A percentile compares a stretch with the other conserved stretches of the same genome.
phyloP scores from a whole-genome alignment of 257 asterid genomes.

The Parsonsia alboflavescens region DNA sequence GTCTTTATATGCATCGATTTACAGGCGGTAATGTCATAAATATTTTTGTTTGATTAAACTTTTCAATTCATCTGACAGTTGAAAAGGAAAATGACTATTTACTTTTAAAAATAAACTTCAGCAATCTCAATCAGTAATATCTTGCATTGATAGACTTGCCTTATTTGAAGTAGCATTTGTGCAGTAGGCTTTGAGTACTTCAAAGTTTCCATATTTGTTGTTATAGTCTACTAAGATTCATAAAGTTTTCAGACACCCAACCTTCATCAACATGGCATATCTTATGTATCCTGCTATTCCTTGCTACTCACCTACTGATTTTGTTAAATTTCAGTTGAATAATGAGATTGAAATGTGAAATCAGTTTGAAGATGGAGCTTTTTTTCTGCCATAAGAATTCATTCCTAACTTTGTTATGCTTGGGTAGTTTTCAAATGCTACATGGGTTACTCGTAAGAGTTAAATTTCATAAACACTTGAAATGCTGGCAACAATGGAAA shows the following conservation, averaged over 20 bases:
- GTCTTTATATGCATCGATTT: conserved; percentile 84
- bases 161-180: not conserved
- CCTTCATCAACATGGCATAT: not conserved
- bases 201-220: not conserved
- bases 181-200: not conserved
- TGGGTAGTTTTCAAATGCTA: not conserved
- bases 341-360: not conserved
- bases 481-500: not conserved
- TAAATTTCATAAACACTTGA: not conserved
- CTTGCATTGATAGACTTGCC: not conserved
- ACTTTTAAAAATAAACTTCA: not conserved
- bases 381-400: not conserved
- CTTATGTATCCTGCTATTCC: not conserved
- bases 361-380: not conserved
- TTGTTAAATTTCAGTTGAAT: not conserved
- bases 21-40: conserved; percentile 47
- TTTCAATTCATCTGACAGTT: not conserved
- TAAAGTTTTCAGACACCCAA: not conserved
- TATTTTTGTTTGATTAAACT: not conserved
- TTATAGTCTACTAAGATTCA: not conserved
- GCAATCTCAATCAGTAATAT: not conserved
- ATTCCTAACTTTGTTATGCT: not conserved
- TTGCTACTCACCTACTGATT: not conserved
- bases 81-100: not conserved
- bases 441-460: not conserved